A percentile compares a stretch with the other conserved stretches of the same genome.
phyloP scores from a whole-genome alignment of 2,329 filamentous ascomycete genomes.

The Venturiaceae sp. region DNA sequence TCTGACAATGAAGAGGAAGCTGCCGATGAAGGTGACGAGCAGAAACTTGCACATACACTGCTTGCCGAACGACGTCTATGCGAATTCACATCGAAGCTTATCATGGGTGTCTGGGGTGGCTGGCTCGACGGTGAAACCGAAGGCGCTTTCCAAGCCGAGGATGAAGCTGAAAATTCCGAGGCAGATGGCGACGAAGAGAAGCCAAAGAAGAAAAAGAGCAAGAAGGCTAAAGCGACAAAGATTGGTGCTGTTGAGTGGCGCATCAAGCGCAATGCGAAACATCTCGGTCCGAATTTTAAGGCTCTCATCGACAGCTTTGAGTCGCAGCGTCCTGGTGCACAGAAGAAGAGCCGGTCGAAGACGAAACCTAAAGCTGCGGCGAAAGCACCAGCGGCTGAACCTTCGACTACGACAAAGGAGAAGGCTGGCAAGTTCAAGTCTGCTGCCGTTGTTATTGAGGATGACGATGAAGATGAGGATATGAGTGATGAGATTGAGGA shows the following conservation, averaged over 20 bases:
- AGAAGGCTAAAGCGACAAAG: conserved; percentile 35
- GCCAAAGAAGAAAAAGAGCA: conserved; percentile 42
- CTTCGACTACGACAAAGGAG: conserved; percentile 22
- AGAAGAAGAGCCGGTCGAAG: conserved; percentile 34
- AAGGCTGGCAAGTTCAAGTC: conserved; percentile 13
- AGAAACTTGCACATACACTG: conserved; percentile 37
- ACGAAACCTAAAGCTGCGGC: conserved; percentile 19
- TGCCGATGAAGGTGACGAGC: conserved; percentile 32
- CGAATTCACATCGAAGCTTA: conserved; percentile 9
- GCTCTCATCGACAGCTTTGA: conserved; percentile 77
- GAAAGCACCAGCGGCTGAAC: not conserved
- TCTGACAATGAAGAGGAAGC: conserved; percentile 46
- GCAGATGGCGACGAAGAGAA: conserved; percentile 31
- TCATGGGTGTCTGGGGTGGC: conserved; percentile 9
- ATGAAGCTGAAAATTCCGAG: conserved; percentile 40
- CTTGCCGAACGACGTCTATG: conserved; percentile 9
- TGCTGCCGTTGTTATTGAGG: conserved; percentile 15
- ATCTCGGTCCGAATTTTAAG: conserved; percentile 75
- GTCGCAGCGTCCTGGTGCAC: conserved; percentile 40
- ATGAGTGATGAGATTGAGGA: conserved; percentile 9
- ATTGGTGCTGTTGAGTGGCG: conserved; percentile 59
- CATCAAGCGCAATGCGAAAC: conserved; percentile 68
- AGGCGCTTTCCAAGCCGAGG: conserved; percentile 47
- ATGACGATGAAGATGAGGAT: conserved; percentile 24
- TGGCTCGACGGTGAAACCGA: conserved; percentile 52